These are phyloP conservation scores for Aspergillus sparsus DNA, from an alignment of 495 filamentous ascomycete genomes.

Conservation along the genomic window DNA sequence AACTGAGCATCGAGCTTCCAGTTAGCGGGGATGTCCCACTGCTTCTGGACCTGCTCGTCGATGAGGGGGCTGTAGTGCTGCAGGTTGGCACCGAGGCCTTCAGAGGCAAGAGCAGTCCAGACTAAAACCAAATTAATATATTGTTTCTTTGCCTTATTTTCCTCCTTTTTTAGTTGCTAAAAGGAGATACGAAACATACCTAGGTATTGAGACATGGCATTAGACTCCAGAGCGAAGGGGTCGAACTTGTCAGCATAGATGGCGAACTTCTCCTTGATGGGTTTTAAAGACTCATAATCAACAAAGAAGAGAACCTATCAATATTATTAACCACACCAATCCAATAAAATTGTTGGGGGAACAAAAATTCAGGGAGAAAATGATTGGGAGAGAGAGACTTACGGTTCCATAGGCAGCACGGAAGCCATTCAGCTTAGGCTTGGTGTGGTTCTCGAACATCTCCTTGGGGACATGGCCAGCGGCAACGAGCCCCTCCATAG, in stretches of 20 bases:
- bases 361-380: neutral
- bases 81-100: constrained; percentile 54
- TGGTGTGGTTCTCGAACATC: constrained; percentile 43
- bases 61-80: constrained; percentile 59
- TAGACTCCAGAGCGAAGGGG: constrained; percentile 51
- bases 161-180: constrained; percentile 6
- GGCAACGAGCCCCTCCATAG: constrained; percentile 45
- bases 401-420: constrained; percentile 53
- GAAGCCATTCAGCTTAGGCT: constrained; percentile 46
- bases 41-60: constrained; percentile 43
- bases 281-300: constrained; percentile 40
- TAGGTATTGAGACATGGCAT: constrained; percentile 55
- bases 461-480: constrained; percentile 39
- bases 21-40: constrained; percentile 42
- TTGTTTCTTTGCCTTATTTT: neutral
- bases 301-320: constrained; percentile 52
- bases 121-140: constrained; percentile 22
- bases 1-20: constrained; percentile 55
- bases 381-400: constrained; percentile 10
- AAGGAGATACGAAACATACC: constrained; percentile 26
- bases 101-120: constrained; percentile 52
- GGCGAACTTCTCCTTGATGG: constrained; percentile 47
- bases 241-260: constrained; percentile 52
- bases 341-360: neutral
- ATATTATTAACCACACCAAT: neutral